Conservation (phyloP, 2,329 filamentous ascomycete genomes). For the Ophiosphaerella korrae region DNA sequence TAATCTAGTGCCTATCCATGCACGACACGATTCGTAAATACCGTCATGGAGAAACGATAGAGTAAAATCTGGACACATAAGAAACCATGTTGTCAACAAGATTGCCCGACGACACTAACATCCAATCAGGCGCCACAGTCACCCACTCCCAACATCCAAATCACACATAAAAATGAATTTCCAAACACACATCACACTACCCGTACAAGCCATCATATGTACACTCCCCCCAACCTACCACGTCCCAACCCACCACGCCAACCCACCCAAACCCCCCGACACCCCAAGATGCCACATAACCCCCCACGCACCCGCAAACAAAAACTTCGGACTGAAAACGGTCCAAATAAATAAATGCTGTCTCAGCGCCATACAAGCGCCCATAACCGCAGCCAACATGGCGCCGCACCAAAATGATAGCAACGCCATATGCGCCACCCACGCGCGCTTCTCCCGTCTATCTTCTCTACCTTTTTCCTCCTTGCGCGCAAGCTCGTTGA, state of each 20-base stretch:
- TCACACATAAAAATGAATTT: no score
- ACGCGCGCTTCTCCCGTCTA: conserved; percentile 12
- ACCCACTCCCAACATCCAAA: no score
- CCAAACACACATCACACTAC: no score
- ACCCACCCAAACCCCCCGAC: conserved; percentile 37
- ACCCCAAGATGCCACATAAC: conserved; percentile 75
- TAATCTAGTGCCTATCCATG: no score
- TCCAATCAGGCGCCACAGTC: no score
- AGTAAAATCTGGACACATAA: no score
- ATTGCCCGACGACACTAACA: no score
- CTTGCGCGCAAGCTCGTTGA: conserved; percentile 25
- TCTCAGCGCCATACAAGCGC: conserved; percentile 79
- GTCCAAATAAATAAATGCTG: conserved; percentile 98
- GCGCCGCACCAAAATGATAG: conserved; percentile 73
- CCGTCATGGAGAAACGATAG: no score
- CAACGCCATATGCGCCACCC: conserved; percentile 61
- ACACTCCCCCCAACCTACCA: conserved; percentile 23
- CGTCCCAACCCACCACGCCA: conserved; percentile 40
- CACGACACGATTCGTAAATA: no score
- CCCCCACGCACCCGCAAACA: conserved; percentile 90
- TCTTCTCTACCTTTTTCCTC: conserved; percentile 16
- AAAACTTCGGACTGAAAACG: conserved; percentile 94
- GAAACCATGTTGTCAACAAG: no score
- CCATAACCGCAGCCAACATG: conserved; percentile 78
- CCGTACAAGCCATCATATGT: neutral